Evolutionary conservation across 75 land plant genomes (phyloP).

Genomic region (Sequoiadendron giganteum): DNA sequence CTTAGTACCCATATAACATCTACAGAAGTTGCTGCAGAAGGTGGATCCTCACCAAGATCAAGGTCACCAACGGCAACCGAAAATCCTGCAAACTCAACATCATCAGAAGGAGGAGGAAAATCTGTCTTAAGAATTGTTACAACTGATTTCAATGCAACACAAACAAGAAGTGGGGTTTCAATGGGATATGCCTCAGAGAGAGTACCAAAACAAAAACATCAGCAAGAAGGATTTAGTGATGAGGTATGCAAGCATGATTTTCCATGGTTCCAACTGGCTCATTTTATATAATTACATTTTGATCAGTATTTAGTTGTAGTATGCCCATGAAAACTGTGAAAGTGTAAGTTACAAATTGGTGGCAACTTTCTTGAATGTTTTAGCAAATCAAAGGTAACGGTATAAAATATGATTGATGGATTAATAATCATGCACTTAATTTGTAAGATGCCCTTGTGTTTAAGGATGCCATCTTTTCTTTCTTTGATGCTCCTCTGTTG

Average conservation of each 20-base stretch:
- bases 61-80: constrained; percentile 48
- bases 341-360: too few relatives aligned
- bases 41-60: constrained; percentile 78
- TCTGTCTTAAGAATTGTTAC: constrained; percentile 44
- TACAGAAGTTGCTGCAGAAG: constrained; percentile 48
- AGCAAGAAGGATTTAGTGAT: constrained; percentile 44
- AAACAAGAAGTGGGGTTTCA: constrained; percentile 88
- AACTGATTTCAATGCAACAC: constrained; percentile 74
- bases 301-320: background rate
- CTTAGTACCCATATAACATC: constrained; percentile 38
- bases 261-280: background rate
- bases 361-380: too few relatives aligned
- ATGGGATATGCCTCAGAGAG: constrained; percentile 68
- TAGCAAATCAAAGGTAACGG: too few relatives aligned
- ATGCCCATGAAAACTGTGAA: too few relatives aligned
- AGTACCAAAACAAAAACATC: constrained; percentile 51
- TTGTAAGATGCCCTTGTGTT: too few relatives aligned
- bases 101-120: constrained; percentile 84
- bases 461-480: too few relatives aligned
- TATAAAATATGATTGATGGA: too few relatives aligned
- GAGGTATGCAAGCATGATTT: constrained; percentile 34
- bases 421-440: too few relatives aligned
- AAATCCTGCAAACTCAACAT: constrained; percentile 28
- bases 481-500: too few relatives aligned
- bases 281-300: background rate